These are phyloP conservation scores for Chaetomium strumarium DNA, from an alignment of 2,329 filamentous ascomycete species.

Conservation along the genomic window DNA sequence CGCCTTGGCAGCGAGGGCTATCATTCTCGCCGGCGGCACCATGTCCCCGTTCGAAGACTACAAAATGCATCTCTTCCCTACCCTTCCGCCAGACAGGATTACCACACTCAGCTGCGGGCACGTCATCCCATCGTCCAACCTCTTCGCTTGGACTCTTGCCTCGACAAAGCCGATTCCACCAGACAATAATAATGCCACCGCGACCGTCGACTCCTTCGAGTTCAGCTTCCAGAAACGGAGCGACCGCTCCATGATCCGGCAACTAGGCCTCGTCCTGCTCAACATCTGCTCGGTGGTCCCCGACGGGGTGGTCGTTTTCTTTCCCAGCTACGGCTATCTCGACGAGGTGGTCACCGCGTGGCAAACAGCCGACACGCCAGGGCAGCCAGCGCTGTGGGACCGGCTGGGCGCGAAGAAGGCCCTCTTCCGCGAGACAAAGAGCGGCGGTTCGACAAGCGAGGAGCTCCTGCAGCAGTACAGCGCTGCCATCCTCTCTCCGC, in stretches of 20 bases:
- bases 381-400: slow-evolving; percentile 47
- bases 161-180: slow-evolving; percentile 32
- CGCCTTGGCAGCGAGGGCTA: slow-evolving; percentile 74
- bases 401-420: slow-evolving; percentile 53
- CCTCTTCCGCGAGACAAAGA: slow-evolving; percentile 55
- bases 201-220: slow-evolving; percentile 56
- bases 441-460: slow-evolving; percentile 48
- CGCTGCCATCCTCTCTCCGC: slow-evolving; percentile 49
- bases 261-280: slow-evolving; percentile 68
- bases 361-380: slow-evolving; percentile 37
- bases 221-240: slow-evolving; percentile 80
- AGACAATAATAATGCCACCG: slow-evolving; percentile 7
- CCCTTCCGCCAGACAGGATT: slow-evolving; percentile 56
- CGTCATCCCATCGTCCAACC: slow-evolving; percentile 77
- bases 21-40: slow-evolving; percentile 88
- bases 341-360: slow-evolving; percentile 63
- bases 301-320: slow-evolving; percentile 90
- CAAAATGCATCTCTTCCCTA: slow-evolving; percentile 76
- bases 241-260: slow-evolving; percentile 61
- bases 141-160: slow-evolving; percentile 70
- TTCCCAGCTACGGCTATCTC: slow-evolving; percentile 90
- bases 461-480: slow-evolving; percentile 69
- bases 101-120: slow-evolving; percentile 88
- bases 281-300: slow-evolving; percentile 69
- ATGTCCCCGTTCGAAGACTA: slow-evolving; percentile 98